Percentiles rank a stretch among this genome's conserved stretches.
These are phyloP conservation scores for Pseudogymnoascus sp. DNA, from an alignment of 2,329 filamentous ascomycete species.

Conservation along the genomic window DNA sequence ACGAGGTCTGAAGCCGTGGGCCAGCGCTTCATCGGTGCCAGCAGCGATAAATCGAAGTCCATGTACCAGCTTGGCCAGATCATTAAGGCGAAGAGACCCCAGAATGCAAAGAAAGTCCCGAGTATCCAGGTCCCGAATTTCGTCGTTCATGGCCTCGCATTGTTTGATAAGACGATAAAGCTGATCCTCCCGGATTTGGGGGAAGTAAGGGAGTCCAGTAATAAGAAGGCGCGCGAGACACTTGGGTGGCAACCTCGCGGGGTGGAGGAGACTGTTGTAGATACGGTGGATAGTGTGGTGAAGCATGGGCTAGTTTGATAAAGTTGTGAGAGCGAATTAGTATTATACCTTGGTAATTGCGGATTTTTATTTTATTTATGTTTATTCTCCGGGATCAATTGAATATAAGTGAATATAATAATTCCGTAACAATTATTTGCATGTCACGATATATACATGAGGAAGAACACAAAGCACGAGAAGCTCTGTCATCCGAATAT, in stretches of 20 bases:
- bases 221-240: slow-evolving; percentile 3
- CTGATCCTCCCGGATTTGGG: neutral
- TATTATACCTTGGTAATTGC: neutral
- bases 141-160: neutral
- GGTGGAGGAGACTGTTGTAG: slow-evolving; percentile 12
- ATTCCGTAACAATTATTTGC: neutral
- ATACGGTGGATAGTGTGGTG: slow-evolving; percentile 11
- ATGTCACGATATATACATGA: neutral
- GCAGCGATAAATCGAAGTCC: slow-evolving; percentile 10
- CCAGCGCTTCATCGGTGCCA: slow-evolving; percentile 21
- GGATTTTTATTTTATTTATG: neutral
- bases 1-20: slow-evolving; percentile 20
- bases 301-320: slow-evolving; percentile 8
- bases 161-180: neutral
- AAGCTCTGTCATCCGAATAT: neutral
- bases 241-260: slow-evolving; percentile 7
- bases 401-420: neutral
- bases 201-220: neutral
- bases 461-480: neutral
- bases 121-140: slow-evolving; percentile 11
- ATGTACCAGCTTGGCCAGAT: slow-evolving; percentile 21
- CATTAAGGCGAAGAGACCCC: slow-evolving; percentile 18
- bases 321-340: neutral
- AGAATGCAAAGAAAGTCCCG: slow-evolving; percentile 7
- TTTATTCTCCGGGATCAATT: neutral